Conservation (phyloP, 306 rosid species). For the Rubus idaeus region DNA sequence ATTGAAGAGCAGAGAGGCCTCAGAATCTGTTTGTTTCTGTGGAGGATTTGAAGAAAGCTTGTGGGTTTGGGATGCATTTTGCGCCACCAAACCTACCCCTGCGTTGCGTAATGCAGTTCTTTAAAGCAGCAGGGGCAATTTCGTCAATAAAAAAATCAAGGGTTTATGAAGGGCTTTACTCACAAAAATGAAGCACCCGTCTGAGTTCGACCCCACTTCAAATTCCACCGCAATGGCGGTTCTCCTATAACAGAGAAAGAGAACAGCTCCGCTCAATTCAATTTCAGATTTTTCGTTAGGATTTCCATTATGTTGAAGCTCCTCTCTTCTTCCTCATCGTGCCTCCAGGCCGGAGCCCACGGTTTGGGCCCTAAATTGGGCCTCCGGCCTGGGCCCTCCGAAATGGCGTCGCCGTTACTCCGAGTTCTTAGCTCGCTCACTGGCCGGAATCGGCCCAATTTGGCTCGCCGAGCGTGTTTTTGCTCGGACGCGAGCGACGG, state of each 20-base stretch:
- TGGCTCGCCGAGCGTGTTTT: slow-evolving; percentile 54
- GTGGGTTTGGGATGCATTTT: background rate
- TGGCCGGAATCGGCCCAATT: slow-evolving; percentile 28
- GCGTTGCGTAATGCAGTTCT: background rate
- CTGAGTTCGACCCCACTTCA: background rate
- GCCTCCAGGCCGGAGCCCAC: slow-evolving; percentile 32
- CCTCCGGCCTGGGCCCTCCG: slow-evolving; percentile 40
- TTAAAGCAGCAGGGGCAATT: slow-evolving; percentile 16
- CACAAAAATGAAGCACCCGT: background rate
- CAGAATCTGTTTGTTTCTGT: background rate
- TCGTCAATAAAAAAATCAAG: slow-evolving; percentile 27
- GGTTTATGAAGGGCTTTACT: slow-evolving; percentile 85
- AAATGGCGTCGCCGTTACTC: slow-evolving; percentile 47
- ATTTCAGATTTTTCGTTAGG: slow-evolving; percentile 1
- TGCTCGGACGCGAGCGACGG: slow-evolving; percentile 82
- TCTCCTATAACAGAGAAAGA: slow-evolving; percentile 9
- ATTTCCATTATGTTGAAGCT: slow-evolving; percentile 71
- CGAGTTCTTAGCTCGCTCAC: slow-evolving; percentile 51
- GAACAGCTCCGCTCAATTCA: slow-evolving; percentile 5
- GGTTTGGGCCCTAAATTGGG: slow-evolving; percentile 37
- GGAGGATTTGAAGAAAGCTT: background rate
- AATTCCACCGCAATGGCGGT: slow-evolving; percentile 50
- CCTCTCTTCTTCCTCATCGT: slow-evolving; percentile 43
- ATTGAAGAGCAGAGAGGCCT: slow-evolving; percentile 17
- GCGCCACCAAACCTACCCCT: background rate